A percentile compares a stretch with the other conserved stretches of the same genome.
Evolutionary conservation across 768 basidiomycete species (phyloP).

Genomic region (Boletus barrowsii): DNA sequence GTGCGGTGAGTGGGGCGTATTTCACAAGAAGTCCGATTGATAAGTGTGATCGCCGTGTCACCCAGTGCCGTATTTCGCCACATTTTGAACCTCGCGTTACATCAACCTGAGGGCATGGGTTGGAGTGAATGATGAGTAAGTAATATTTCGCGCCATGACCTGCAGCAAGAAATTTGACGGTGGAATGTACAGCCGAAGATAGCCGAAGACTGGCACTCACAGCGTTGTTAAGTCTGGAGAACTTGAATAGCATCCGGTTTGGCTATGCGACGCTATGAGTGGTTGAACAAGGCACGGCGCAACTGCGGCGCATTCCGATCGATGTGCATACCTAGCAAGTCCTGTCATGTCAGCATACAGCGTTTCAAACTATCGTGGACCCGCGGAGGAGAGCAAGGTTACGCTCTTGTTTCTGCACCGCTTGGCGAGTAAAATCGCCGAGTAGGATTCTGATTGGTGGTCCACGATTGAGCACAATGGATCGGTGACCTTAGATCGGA

Average conservation of each 20-base stretch:
- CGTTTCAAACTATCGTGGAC: slow-evolving; percentile 22
- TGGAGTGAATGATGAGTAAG: background rate
- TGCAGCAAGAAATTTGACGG: background rate
- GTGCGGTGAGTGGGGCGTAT: slow-evolving; percentile 10
- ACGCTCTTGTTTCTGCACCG: slow-evolving; percentile 2
- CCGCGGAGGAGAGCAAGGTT: slow-evolving; percentile 24
- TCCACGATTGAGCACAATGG: background rate
- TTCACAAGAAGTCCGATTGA: slow-evolving; percentile 18
- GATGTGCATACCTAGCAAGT: slow-evolving; percentile 3
- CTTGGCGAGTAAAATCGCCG: slow-evolving; percentile 4
- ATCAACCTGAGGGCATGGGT: slow-evolving; percentile 6
- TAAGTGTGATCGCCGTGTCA: slow-evolving; percentile 24
- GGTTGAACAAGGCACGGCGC: background rate
- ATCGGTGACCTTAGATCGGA: slow-evolving; percentile 23
- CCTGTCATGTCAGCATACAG: slow-evolving; percentile 12
- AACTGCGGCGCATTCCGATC: background rate
- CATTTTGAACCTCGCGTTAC: slow-evolving; percentile 12
- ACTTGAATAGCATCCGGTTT: background rate
- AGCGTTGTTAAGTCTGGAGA: background rate
- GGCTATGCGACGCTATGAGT: background rate
- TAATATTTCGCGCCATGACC: background rate
- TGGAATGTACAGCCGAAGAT: slow-evolving; percentile 1
- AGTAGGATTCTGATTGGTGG: background rate
- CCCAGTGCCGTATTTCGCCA: slow-evolving; percentile 11
- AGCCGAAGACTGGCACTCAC: background rate